Evolutionary conservation across 768 basidiomycete genomes (phyloP).

Genomic region (Kwoniella sp.): DNA sequence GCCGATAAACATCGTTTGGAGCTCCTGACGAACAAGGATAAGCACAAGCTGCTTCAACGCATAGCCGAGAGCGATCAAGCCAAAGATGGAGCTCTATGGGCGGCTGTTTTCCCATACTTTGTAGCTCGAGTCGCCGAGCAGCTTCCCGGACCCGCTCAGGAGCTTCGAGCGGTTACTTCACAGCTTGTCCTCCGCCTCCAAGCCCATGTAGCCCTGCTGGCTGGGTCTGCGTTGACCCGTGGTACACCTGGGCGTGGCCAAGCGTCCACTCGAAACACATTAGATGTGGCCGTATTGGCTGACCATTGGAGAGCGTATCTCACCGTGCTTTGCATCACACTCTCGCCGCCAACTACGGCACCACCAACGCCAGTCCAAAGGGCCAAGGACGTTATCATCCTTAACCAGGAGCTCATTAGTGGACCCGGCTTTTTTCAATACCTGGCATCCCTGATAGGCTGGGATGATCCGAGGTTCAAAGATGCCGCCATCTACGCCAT

Average conservation of each 20-base stretch:
- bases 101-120: conserved; percentile 38
- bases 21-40: conserved; percentile 15
- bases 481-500: conserved; percentile 83
- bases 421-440: conserved; percentile 80
- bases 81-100: conserved; percentile 44
- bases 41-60: conserved; percentile 30
- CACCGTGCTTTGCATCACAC: conserved; percentile 75
- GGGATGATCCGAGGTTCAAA: conserved; percentile 75
- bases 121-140: conserved; percentile 20
- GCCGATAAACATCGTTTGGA: conserved; percentile 41
- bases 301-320: conserved; percentile 53
- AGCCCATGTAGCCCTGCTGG: conserved; percentile 33
- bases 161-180: conserved; percentile 29
- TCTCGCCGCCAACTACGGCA: conserved; percentile 54
- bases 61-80: conserved; percentile 41
- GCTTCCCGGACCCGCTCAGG: conserved; percentile 24
- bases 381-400: conserved; percentile 53
- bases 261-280: conserved; percentile 20
- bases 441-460: conserved; percentile 79
- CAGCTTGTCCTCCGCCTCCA: conserved; percentile 38
- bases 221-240: conserved; percentile 15
- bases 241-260: conserved; percentile 18
- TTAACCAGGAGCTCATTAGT: conserved; percentile 75
- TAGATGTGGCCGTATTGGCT: conserved; percentile 39
- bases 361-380: conserved; percentile 39